Evolutionary conservation across 352 stramenopile genomes (phyloP).

Genomic region (Thalassiosira hispida): DNA sequence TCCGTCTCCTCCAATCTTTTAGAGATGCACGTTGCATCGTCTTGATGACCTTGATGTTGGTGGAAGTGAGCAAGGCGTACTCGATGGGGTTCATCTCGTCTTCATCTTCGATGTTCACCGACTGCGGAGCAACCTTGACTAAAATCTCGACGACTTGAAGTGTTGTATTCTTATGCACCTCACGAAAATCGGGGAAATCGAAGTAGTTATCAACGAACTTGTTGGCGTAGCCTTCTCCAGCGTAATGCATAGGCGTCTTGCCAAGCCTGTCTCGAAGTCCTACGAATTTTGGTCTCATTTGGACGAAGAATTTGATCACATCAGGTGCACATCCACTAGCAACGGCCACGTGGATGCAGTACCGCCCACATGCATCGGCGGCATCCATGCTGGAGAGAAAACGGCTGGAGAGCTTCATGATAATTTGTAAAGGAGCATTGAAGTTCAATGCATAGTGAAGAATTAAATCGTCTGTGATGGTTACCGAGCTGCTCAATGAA

Average conservation of each 20-base stretch:
- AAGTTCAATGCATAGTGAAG: conserved; percentile 7
- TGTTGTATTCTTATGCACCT: background rate
- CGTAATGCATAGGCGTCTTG: conserved; percentile 25
- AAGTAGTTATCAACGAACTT: background rate
- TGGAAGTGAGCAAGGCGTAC: no score
- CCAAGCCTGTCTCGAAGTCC: conserved; percentile 7
- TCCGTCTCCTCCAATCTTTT: no score
- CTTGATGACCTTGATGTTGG: no score
- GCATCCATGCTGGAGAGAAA: conserved; percentile 1
- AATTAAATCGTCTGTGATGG: no score
- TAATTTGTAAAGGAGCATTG: conserved; percentile 1
- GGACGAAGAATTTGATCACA: conserved; percentile 2
- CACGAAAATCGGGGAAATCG: background rate
- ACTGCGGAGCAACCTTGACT: background rate
- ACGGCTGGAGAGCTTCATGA: background rate
- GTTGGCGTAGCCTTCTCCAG: conserved; percentile 6
- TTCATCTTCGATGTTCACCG: conserved; percentile 30
- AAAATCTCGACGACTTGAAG: background rate
- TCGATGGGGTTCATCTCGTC: conserved; percentile 42
- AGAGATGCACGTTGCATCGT: no score
- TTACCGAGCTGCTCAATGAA: no score
- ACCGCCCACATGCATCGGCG: background rate
- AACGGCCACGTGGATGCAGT: conserved; percentile 5
- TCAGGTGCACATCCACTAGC: background rate
- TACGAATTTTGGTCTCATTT: background rate